Base-by-base conservation (phyloP, 345 rosid genomes). In the Brassica juncea region DNA sequence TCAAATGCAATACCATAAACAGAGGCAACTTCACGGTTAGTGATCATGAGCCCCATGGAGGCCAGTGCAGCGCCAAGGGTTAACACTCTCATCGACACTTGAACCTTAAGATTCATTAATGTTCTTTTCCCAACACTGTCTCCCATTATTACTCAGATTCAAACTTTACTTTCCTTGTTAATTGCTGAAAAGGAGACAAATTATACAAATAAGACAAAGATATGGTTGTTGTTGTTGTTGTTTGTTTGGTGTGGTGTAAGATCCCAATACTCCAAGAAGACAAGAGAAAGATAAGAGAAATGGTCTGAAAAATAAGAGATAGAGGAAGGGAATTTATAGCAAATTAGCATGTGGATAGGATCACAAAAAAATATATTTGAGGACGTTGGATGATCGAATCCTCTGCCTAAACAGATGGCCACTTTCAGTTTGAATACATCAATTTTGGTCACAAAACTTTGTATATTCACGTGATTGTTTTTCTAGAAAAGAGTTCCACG, bases 1-100 rank as follows among this genome's bases (percentile, higher is more conserved):
- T 79, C 85, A 55, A 88, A 67, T 0, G 69, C 23, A 16, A 86
- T 25, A 28, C 87, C 89, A n/a, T 81, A 85, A 72, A 89, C 59
- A 25, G 66, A 6, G 16, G 84, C 71, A 21, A 82, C 73, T 73
- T 89, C 84, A 49, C 66, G 79, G 83, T 81, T 83, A 27, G 93
- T 89, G 61, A 87, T 3, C 76, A 84, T 88, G 21, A 85, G 67
- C 37, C 59, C 70, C 28, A 89, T 37, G 0, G 89, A 80, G 10
- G 94, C 82, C 57, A 89, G 32, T 58, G 94, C 52, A 11, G 87
- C 19, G 8, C 82, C 87, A 4, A 83, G 49, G 5, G 72, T 76
- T 30, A 84, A 3, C 44, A 84, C 31, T 81, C 98, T 86, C 59
- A 87, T 28, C 32, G 68, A 75, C 64, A 84, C 62, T 42, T 89